A percentile compares a stretch with the other conserved stretches of the same genome.
These are phyloP conservation scores for Phaseolus coccineus DNA, from an alignment of 331 rosid species.

Conservation along the genomic window DNA sequence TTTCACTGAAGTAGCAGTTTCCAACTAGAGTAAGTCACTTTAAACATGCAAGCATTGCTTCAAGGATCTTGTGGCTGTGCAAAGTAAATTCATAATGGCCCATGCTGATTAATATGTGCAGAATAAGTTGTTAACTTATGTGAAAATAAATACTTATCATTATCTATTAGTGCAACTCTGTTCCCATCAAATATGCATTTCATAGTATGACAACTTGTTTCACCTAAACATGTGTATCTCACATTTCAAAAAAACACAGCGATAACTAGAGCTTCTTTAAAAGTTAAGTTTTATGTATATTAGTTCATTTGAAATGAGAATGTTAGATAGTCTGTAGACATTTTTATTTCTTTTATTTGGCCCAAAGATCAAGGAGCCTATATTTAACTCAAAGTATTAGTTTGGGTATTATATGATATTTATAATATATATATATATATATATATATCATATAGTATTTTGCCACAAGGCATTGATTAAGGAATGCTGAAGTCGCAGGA, in stretches of 20 bases:
- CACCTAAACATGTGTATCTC: not conserved
- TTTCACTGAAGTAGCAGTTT: slow-evolving; percentile 5
- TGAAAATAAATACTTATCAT: not conserved
- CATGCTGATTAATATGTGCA: not conserved
- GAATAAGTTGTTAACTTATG: not conserved
- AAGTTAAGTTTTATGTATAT: not conserved
- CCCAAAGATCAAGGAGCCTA: slow-evolving; percentile 52
- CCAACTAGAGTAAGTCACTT: not conserved
- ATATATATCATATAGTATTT: too few species aligned
- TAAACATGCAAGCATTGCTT: not conserved
- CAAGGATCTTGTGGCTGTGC: not conserved
- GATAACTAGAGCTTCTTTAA: not conserved
- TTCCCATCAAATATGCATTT: not conserved
- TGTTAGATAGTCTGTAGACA: not conserved
- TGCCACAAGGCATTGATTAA: not conserved
- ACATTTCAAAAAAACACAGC: not conserved
- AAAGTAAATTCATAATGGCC: not conserved
- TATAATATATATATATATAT: too few species aligned
- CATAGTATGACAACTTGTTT: not conserved
- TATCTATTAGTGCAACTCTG: not conserved
- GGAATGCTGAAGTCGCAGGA: not conserved
- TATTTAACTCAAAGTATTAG: not conserved
- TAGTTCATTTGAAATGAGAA: not conserved
- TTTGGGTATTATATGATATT: slow-evolving; percentile 17
- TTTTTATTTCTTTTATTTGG: not conserved